Conservation (phyloP, 164 flowering plant genomes). For the Stephania yunnanensis region DNA sequence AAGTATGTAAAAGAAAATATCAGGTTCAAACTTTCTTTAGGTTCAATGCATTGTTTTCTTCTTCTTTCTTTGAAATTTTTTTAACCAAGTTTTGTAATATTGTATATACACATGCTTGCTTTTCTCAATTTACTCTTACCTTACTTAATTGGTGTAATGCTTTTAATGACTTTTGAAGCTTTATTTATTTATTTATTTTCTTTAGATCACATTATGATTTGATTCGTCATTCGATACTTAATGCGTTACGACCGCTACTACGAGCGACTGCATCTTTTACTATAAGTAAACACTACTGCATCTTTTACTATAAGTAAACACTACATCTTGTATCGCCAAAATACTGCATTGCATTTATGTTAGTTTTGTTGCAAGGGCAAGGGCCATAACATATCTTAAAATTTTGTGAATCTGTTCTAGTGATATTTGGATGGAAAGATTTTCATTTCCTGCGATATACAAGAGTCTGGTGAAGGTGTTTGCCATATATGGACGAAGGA, state of each 20-base stretch:
- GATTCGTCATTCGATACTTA: no score
- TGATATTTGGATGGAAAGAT: not conserved
- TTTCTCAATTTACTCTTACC: not conserved
- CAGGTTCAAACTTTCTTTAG: not conserved
- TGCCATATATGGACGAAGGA: not conserved
- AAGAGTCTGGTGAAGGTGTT: not conserved
- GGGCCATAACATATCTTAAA: no score
- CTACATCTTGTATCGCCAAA: no score
- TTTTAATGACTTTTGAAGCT: no score
- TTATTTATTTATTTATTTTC: no score
- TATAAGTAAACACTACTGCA: no score
- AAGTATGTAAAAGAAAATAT: conserved; percentile 2
- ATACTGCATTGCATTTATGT: not conserved
- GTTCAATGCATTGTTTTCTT: not conserved
- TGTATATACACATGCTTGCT: not conserved
- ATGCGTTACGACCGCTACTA: no score
- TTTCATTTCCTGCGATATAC: not conserved
- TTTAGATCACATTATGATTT: no score
- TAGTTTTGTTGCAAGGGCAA: not conserved
- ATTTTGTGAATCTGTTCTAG: not conserved
- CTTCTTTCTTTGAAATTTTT: not conserved
- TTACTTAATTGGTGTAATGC: not conserved
- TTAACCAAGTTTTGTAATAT: not conserved
- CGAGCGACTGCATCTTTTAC: no score
- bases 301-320: no score